phyloP scores from a whole-genome alignment of 805 yeast genomes.

The Cyberlindnera samutprakarnensis region DNA sequence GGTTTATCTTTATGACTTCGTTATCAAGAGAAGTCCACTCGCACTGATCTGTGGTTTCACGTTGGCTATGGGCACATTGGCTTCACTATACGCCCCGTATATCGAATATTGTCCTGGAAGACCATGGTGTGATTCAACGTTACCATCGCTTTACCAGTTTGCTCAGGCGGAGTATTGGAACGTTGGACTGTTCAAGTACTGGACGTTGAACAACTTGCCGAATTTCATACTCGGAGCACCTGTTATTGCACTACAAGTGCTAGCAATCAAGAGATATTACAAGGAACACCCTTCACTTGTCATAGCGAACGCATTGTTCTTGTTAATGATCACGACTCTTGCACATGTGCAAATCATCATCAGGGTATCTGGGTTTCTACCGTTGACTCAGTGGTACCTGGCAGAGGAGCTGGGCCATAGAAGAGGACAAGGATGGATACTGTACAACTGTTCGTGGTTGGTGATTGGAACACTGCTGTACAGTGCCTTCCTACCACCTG shows the following conservation, averaged over 20 bases:
- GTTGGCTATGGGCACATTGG: slow-evolving; percentile 38
- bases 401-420: slow-evolving; percentile 29
- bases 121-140: slow-evolving; percentile 60
- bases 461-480: slow-evolving; percentile 63
- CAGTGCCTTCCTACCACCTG: slow-evolving; percentile 89
- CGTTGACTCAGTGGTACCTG: slow-evolving; percentile 67
- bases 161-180: slow-evolving; percentile 84
- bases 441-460: slow-evolving; percentile 55
- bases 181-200: slow-evolving; percentile 72
- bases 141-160: slow-evolving; percentile 59
- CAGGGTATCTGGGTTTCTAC: slow-evolving; percentile 70
- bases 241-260: slow-evolving; percentile 38
- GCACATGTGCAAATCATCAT: slow-evolving; percentile 88
- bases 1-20: slow-evolving; percentile 52
- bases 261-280: slow-evolving; percentile 31
- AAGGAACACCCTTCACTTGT: slow-evolving; percentile 30
- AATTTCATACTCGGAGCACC: slow-evolving; percentile 77
- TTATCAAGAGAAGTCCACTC: slow-evolving; percentile 15
- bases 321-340: slow-evolving; percentile 44
- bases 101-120: slow-evolving; percentile 53
- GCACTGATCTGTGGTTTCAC: slow-evolving; percentile 50
- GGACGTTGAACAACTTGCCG: slow-evolving; percentile 77
- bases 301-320: slow-evolving; percentile 33
- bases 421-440: slow-evolving; percentile 30
- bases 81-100: slow-evolving; percentile 48